A percentile compares a stretch with the other conserved stretches of the same genome.
phyloP scores from a whole-genome alignment of 2,329 filamentous ascomycete genomes.

The Epichloe typhina region DNA sequence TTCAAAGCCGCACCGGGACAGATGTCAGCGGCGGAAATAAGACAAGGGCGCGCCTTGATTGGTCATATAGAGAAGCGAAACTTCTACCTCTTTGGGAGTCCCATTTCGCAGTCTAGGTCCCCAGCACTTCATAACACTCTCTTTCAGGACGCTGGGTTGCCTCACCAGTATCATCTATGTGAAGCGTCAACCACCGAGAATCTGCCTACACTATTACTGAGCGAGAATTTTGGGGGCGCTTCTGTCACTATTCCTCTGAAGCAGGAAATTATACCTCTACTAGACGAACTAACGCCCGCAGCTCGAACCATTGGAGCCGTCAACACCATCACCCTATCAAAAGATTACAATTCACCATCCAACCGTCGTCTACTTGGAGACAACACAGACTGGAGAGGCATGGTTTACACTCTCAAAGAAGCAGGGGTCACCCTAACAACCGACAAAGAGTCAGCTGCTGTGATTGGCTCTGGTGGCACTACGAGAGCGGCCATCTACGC shows the following conservation, averaged over 20 bases:
- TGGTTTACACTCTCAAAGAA: slow-evolving; percentile 64
- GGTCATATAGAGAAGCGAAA: slow-evolving; percentile 63
- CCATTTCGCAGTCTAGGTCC: slow-evolving; percentile 69
- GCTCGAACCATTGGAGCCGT: slow-evolving; percentile 79
- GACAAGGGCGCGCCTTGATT: slow-evolving; percentile 61
- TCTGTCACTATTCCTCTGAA: slow-evolving; percentile 96
- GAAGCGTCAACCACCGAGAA: slow-evolving; percentile 58
- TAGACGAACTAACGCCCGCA: slow-evolving; percentile 70
- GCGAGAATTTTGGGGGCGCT: slow-evolving; percentile 78
- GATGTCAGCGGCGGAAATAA: slow-evolving; percentile 79
- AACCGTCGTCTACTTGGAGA: slow-evolving; percentile 57
- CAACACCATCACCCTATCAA: slow-evolving; percentile 72
- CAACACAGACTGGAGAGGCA: slow-evolving; percentile 94
- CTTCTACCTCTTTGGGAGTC: slow-evolving; percentile 81
- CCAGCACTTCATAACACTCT: slow-evolving; percentile 82
- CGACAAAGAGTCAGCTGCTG: slow-evolving; percentile 45
- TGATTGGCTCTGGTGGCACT: slow-evolving; percentile 86
- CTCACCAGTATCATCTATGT: slow-evolving; percentile 63
- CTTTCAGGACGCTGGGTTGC: slow-evolving; percentile 64
- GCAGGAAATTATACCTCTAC: slow-evolving; percentile 65
- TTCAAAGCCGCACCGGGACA: slow-evolving; percentile 92
- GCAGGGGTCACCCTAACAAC: slow-evolving; percentile 39
- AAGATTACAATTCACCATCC: slow-evolving; percentile 17
- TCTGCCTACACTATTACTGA: slow-evolving; percentile 51
- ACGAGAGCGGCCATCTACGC: slow-evolving; percentile 85